Conservation (phyloP, 768 basidiomycete genomes). For the Phaffia australis region DNA sequence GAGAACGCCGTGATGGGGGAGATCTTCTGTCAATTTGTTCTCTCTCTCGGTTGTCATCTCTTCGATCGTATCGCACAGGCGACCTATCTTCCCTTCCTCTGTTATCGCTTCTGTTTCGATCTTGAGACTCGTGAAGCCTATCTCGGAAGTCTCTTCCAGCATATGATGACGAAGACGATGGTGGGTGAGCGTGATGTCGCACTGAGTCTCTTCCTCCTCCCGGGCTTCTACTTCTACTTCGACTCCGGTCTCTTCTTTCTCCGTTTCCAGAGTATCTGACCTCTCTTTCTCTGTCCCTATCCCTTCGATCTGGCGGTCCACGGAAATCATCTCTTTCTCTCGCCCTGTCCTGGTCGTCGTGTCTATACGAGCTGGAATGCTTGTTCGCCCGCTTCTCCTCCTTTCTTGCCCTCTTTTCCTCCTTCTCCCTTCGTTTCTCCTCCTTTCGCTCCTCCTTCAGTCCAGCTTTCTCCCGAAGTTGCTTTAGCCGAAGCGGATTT, state of each 20-base stretch:
- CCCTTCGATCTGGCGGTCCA: background rate
- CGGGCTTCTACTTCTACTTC: conserved; percentile 17
- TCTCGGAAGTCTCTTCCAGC: too few species aligned
- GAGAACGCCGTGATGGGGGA: background rate
- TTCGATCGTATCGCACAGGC: background rate
- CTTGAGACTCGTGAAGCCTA: too few species aligned
- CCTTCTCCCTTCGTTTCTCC: conserved; percentile 32
- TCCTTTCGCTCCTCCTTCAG: conserved; percentile 32
- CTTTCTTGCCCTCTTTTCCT: conserved; percentile 27
- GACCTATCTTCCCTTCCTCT: background rate
- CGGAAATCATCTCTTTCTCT: conserved; percentile 1
- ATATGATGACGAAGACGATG: too few species aligned
- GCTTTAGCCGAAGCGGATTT: conserved; percentile 31
- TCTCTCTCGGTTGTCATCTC: conserved; percentile 8
- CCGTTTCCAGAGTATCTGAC: background rate
- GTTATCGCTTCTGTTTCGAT: background rate
- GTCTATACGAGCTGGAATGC: too few species aligned
- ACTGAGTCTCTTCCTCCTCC: background rate
- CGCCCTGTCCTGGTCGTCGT: conserved; percentile 27
- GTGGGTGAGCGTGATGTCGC: too few species aligned
- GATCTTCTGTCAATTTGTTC: background rate
- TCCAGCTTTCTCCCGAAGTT: conserved; percentile 31
- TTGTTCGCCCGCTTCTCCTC: conserved; percentile 31
- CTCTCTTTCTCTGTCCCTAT: conserved; percentile 7
- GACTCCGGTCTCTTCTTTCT: background rate